phyloP scores from a whole-genome alignment of 148 eudicot genomes.

The Chenopodium suecicum region DNA sequence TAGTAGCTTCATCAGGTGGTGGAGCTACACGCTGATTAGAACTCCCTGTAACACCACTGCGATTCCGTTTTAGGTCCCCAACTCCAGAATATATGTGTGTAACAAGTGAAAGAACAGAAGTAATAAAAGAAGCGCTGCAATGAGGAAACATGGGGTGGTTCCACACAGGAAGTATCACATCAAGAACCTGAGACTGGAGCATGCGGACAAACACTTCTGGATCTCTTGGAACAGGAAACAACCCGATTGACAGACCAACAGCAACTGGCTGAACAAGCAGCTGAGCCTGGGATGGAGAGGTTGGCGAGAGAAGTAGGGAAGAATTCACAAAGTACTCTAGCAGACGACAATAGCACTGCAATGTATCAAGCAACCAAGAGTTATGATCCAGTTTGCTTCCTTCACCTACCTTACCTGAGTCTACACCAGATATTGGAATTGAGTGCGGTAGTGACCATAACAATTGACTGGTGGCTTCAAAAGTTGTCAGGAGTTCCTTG shows the following conservation, averaged over 20 bases:
- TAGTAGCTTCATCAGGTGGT: constrained; percentile 91
- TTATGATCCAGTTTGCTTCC: constrained; percentile 57
- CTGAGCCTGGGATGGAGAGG: constrained; percentile 80
- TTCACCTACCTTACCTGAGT: constrained; percentile 42
- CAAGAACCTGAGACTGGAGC: constrained; percentile 92
- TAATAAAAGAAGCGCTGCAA: constrained; percentile 67
- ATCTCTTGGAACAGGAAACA: constrained; percentile 95
- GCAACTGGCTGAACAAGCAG: constrained; percentile 95
- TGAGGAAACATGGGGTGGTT: constrained; percentile 83
- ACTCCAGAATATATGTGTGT: constrained; percentile 84
- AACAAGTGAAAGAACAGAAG: constrained; percentile 64
- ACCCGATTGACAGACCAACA: constrained; percentile 89
- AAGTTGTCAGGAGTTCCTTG: constrained; percentile 88
- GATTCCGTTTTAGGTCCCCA: constrained; percentile 73
- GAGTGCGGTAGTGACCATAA: constrained; percentile 73
- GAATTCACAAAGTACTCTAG: constrained; percentile 92
- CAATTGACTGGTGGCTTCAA: constrained; percentile 96
- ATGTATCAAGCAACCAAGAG: constrained; percentile 82
- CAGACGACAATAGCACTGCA: constrained; percentile 77
- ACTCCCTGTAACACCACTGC: constrained; percentile 52
- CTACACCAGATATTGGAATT: constrained; percentile 42
- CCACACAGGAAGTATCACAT: constrained; percentile 95
- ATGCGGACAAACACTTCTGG: constrained; percentile 90
- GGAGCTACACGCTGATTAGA: constrained; percentile 70
- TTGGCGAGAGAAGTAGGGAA: constrained; percentile 66